A percentile compares a stretch with the other conserved stretches of the same genome.
These are phyloP conservation scores for Oryza nivara DNA, from an alignment of 176 grass and related monocot species.

Conservation along the genomic window DNA sequence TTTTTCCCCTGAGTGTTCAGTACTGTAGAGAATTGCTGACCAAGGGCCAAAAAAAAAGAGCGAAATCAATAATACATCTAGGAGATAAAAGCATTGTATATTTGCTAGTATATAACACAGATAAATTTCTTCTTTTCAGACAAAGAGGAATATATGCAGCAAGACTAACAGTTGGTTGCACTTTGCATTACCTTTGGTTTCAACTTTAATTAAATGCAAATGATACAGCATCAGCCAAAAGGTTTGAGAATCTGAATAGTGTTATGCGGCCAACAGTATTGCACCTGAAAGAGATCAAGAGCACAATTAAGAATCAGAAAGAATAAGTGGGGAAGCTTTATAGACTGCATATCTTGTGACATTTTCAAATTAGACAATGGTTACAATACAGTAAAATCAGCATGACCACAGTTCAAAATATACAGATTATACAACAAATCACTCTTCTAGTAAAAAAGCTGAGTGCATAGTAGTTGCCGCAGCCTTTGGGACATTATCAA, in stretches of 20 bases:
- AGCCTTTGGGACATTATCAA: not conserved
- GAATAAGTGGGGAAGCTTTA: not conserved
- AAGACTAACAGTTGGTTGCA: not conserved
- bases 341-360: not conserved
- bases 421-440: not conserved
- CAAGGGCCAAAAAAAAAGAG: not conserved
- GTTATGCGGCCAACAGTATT: not conserved
- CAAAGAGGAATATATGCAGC: not conserved
- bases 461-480: not conserved
- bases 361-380: constrained; percentile 5
- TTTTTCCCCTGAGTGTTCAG: not conserved
- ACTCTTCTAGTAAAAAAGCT: not conserved
- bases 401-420: not conserved
- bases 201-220: constrained; percentile 1
- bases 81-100: not conserved
- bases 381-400: not conserved
- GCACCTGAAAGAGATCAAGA: constrained; percentile 20
- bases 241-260: not conserved
- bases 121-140: not conserved
- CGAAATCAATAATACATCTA: not conserved
- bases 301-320: constrained; percentile 4
- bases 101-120: not conserved
- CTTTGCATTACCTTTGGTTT: constrained; percentile 6
- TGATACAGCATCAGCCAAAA: constrained; percentile 11
- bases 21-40: not conserved